A percentile compares a stretch with the other conserved stretches of the same genome.
These are phyloP conservation scores for Astragalus membranaceus DNA, from an alignment of 306 rosid species.

Conservation along the genomic window DNA sequence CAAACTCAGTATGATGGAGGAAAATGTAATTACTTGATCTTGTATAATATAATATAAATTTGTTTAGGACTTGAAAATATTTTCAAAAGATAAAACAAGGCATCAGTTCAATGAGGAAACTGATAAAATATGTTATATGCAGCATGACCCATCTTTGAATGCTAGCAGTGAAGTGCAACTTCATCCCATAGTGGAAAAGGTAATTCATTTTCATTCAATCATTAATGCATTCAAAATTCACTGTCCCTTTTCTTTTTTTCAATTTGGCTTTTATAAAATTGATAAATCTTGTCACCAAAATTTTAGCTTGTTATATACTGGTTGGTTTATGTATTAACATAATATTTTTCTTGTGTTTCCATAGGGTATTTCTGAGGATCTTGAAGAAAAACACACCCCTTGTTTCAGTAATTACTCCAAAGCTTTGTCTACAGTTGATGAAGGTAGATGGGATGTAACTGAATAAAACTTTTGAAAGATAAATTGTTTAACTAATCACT, in stretches of 20 bases:
- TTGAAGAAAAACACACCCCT: constrained; percentile 24
- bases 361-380: constrained; percentile 33
- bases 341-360: background rate
- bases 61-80: background rate
- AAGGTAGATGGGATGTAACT: constrained; percentile 40
- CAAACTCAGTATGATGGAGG: background rate
- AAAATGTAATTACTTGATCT: constrained; percentile 22
- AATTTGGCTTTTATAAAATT: background rate
- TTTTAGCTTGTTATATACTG: background rate
- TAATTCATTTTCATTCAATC: background rate
- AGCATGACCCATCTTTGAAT: constrained; percentile 24
- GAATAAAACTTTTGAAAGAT: background rate
- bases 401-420: constrained; percentile 1
- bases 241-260: background rate
- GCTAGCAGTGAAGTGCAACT: constrained; percentile 5
- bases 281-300: background rate
- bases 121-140: constrained; percentile 13
- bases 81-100: background rate
- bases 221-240: background rate
- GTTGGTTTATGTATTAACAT: background rate
- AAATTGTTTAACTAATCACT: background rate
- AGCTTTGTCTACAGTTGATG: constrained; percentile 19
- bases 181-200: constrained; percentile 18
- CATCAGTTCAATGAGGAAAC: background rate
- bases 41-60: background rate